Evolutionary conservation across 495 filamentous ascomycete genomes (phyloP).

Genomic region (Neurospora discreta): DNA sequence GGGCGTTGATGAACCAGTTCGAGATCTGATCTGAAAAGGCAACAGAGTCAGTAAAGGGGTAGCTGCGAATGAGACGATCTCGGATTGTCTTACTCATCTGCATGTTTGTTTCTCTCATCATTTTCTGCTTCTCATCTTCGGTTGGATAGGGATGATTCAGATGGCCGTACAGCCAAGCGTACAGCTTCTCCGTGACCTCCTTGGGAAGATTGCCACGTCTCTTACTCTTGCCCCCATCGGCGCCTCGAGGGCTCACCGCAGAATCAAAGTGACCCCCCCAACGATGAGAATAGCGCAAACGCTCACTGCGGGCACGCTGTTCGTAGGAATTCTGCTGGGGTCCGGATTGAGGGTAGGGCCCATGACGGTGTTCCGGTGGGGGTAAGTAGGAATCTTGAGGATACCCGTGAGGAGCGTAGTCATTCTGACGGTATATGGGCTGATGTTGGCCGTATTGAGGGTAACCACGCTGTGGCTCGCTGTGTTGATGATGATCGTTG

Average conservation of each 20-base stretch:
- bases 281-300: background rate
- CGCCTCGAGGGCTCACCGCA: background rate
- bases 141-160: constrained; percentile 76
- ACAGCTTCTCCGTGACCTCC: constrained; percentile 68
- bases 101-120: constrained; percentile 65
- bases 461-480: background rate
- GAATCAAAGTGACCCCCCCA: background rate
- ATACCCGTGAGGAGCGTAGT: background rate
- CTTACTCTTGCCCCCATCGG: constrained; percentile 14
- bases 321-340: background rate
- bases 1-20: constrained; percentile 94
- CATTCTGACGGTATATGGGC: background rate
- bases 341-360: background rate
- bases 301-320: background rate
- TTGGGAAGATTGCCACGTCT: constrained; percentile 75
- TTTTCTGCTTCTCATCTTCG: constrained; percentile 79
- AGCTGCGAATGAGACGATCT: background rate
- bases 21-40: constrained; percentile 51
- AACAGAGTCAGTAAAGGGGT: constrained; percentile 3
- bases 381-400: background rate
- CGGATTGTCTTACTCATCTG: constrained; percentile 57
- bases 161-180: constrained; percentile 70
- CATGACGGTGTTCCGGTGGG: background rate
- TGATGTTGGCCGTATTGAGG: background rate
- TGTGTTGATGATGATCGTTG: background rate